Conservation (phyloP, 805 yeast species). For the Starmerella bombicola region DNA sequence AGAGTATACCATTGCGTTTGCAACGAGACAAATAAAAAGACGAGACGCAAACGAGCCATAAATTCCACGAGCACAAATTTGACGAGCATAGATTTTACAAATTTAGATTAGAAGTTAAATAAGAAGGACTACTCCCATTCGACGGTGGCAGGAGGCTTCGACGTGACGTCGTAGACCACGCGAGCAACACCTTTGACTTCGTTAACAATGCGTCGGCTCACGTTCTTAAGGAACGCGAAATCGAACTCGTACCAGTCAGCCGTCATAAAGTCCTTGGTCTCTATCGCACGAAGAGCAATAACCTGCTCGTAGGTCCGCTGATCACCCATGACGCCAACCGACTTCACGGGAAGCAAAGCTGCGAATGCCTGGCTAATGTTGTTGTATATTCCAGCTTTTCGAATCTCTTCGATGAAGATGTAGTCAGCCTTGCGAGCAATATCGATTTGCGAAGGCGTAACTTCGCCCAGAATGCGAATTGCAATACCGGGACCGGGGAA, state of each 20-base stretch:
- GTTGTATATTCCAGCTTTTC: slow-evolving; percentile 80
- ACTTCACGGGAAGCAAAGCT: slow-evolving; percentile 87
- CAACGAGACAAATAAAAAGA: slow-evolving; percentile 7
- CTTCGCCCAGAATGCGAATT: slow-evolving; percentile 95
- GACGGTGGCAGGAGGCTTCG: slow-evolving; percentile 99
- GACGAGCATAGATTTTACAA: no score
- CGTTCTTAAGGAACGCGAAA: slow-evolving; percentile 79
- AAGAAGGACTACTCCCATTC: slow-evolving; percentile 77
- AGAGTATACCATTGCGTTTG: slow-evolving; percentile 39
- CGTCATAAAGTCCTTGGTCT: slow-evolving; percentile 97
- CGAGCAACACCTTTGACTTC: slow-evolving; percentile 99
- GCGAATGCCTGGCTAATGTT: slow-evolving; percentile 97
- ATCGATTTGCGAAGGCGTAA: slow-evolving; percentile 80
- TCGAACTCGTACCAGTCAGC: slow-evolving; percentile 98
- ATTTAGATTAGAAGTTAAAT: no score
- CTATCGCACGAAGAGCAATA: slow-evolving; percentile 95
- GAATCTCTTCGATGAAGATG: slow-evolving; percentile 93
- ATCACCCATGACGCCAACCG: slow-evolving; percentile 99
- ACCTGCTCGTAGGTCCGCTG: slow-evolving; percentile 99
- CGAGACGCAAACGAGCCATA: no score
- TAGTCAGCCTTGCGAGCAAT: slow-evolving; percentile 96
- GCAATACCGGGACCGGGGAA: slow-evolving; percentile 99
- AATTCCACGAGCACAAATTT: no score
- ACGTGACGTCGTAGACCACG: slow-evolving; percentile 95
- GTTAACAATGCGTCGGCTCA: slow-evolving; percentile 90